Conservation (phyloP, 805 yeast genomes). For the Starmerella sp. region DNA sequence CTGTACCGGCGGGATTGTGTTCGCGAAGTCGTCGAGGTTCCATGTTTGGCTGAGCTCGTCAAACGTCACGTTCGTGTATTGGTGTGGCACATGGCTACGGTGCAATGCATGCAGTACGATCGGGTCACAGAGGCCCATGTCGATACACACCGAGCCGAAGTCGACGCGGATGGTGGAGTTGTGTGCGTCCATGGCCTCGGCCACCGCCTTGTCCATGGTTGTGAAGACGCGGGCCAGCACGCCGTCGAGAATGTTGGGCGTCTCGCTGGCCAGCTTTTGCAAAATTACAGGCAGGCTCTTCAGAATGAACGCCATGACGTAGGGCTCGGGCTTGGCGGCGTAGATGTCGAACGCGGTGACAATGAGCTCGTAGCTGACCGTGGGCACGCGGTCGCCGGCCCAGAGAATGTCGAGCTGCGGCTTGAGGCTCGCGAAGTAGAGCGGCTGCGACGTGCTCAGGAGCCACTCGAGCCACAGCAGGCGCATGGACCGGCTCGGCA, state of each 20-base stretch:
- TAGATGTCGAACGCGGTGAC: conserved; percentile 35
- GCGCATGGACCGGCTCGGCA: conserved; percentile 16
- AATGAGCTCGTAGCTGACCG: conserved; percentile 33
- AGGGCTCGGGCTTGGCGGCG: conserved; percentile 8
- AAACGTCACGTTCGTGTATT: not conserved
- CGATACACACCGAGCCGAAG: conserved; percentile 19
- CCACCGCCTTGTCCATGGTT: conserved; percentile 23
- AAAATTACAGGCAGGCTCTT: conserved; percentile 40
- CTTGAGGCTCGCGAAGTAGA: conserved; percentile 2
- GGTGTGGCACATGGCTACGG: conserved; percentile 13
- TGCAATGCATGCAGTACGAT: conserved; percentile 21
- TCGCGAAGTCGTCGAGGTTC: not conserved
- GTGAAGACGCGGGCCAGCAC: conserved; percentile 23
- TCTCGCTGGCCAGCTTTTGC: conserved; percentile 26
- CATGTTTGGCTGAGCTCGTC: not conserved
- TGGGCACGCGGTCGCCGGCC: conserved; percentile 22
- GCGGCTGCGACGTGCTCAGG: conserved; percentile 15
- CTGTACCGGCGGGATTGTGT: conserved; percentile 11
- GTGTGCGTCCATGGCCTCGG: conserved; percentile 15
- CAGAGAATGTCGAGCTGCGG: conserved; percentile 21
- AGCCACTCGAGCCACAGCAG: conserved; percentile 23
- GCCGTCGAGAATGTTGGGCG: conserved; percentile 29
- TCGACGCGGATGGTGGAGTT: conserved; percentile 11
- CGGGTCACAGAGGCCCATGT: conserved; percentile 22
- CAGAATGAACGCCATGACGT: conserved; percentile 30